phyloP scores from a whole-genome alignment of 1,284 basidiomycete species.

The Apiotrichum siamense region DNA sequence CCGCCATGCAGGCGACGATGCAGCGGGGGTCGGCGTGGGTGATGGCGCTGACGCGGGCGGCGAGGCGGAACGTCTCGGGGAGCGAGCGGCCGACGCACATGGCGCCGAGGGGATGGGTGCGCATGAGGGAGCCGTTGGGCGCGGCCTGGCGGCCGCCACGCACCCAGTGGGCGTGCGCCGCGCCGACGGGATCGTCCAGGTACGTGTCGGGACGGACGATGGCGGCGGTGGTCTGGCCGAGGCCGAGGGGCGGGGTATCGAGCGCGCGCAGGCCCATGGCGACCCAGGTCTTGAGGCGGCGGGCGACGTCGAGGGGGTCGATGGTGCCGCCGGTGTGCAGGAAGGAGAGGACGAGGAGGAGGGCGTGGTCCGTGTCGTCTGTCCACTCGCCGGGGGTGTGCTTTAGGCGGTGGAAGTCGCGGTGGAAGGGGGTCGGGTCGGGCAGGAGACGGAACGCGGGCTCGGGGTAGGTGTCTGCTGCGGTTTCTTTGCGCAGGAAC shows the following conservation, averaged over 20 bases:
- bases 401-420: constrained; percentile 15
- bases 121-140: constrained; percentile 15
- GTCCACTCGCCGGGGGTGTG: constrained; percentile 15
- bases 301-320: constrained; percentile 1
- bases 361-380: constrained; percentile 18
- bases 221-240: constrained; percentile 10
- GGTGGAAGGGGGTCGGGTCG: constrained; percentile 8
- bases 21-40: constrained; percentile 16
- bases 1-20: constrained; percentile 12
- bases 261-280: constrained; percentile 11
- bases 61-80: constrained; percentile 5
- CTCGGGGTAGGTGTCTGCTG: constrained; percentile 1
- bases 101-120: constrained; percentile 14
- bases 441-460: constrained; percentile 5
- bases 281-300: constrained; percentile 8
- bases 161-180: constrained; percentile 4
- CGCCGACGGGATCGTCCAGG: constrained; percentile 1
- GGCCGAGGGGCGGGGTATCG: constrained; percentile 11
- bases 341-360: constrained; percentile 12
- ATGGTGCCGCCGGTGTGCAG: constrained; percentile 6
- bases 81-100: not conserved
- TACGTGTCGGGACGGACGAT: constrained; percentile 5
- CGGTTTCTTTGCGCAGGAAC: constrained; percentile 6
- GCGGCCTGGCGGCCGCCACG: not conserved
- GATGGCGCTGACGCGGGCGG: constrained; percentile 4